Percentiles rank a stretch among this genome's conserved stretches.
Conservation (phyloP, 495 filamentous ascomycete species). For the Neurospora sp. region DNA sequence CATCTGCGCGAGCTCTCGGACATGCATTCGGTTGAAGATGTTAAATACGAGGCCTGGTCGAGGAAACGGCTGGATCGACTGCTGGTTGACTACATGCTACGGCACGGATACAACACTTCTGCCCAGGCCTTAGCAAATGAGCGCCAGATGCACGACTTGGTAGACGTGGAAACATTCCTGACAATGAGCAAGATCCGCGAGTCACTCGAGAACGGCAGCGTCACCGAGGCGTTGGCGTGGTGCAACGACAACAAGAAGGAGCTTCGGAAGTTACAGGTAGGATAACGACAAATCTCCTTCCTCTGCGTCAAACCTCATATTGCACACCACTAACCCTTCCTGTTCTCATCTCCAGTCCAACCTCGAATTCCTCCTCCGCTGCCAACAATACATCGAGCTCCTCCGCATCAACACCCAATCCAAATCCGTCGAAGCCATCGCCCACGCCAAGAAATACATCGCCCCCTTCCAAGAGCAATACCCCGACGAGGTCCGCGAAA, state of each 20-base stretch:
- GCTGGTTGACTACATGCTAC: slow-evolving; percentile 80
- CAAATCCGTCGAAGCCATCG: slow-evolving; percentile 65
- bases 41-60: slow-evolving; percentile 90
- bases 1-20: slow-evolving; percentile 72
- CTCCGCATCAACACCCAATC: slow-evolving; percentile 50
- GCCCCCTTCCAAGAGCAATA: slow-evolving; percentile 56
- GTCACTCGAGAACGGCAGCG: slow-evolving; percentile 58
- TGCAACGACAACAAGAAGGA: slow-evolving; percentile 85
- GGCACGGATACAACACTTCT: slow-evolving; percentile 72
- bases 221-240: slow-evolving; percentile 75
- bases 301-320: not conserved
- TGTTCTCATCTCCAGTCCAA: slow-evolving; percentile 48
- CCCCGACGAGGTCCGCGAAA: slow-evolving; percentile 56
- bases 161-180: slow-evolving; percentile 83
- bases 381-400: slow-evolving; percentile 93
- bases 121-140: slow-evolving; percentile 63
- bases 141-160: slow-evolving; percentile 57
- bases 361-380: slow-evolving; percentile 86
- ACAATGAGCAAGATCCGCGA: slow-evolving; percentile 67
- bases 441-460: slow-evolving; percentile 73
- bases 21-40: slow-evolving; percentile 77
- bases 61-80: slow-evolving; percentile 70
- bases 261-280: slow-evolving; percentile 71
- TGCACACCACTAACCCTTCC: slow-evolving; percentile 16
- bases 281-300: slow-evolving; percentile 10